These are phyloP conservation scores for Cyclotella atomus DNA, from an alignment of 108 stramenopile species.

Conservation along the genomic window DNA sequence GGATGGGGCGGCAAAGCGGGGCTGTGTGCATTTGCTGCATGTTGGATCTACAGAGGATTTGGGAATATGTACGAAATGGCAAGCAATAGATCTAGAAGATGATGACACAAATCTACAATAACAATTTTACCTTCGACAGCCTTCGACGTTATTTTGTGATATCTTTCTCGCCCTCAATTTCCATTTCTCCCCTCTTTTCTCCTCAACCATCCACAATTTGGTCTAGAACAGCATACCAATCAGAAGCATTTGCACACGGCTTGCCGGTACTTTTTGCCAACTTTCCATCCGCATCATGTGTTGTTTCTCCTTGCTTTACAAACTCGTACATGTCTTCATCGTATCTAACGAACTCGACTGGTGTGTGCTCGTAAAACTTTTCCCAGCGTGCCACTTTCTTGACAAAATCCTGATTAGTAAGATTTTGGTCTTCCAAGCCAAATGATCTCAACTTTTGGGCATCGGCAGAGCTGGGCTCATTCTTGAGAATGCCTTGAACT, in stretches of 20 bases:
- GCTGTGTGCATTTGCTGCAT: constrained; percentile 64
- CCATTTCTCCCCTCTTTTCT: too few species aligned
- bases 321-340: background rate
- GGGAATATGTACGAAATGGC: constrained; percentile 31
- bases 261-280: background rate
- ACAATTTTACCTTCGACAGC: too few species aligned
- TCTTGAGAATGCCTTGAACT: background rate
- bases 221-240: background rate
- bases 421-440: background rate
- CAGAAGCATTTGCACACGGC: background rate
- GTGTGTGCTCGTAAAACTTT: background rate
- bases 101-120: too few species aligned
- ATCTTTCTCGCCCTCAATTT: too few species aligned
- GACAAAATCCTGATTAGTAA: background rate
- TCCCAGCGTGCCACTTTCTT: background rate
- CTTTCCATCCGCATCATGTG: background rate
- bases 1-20: constrained; percentile 80
- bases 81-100: constrained; percentile 29
- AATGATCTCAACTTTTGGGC: background rate
- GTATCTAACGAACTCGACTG: background rate
- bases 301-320: background rate
- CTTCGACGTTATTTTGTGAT: too few species aligned
- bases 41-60: constrained; percentile 50
- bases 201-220: background rate
- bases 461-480: background rate